Conservation (phyloP, 106 monocot species). For the Allium sativum region DNA sequence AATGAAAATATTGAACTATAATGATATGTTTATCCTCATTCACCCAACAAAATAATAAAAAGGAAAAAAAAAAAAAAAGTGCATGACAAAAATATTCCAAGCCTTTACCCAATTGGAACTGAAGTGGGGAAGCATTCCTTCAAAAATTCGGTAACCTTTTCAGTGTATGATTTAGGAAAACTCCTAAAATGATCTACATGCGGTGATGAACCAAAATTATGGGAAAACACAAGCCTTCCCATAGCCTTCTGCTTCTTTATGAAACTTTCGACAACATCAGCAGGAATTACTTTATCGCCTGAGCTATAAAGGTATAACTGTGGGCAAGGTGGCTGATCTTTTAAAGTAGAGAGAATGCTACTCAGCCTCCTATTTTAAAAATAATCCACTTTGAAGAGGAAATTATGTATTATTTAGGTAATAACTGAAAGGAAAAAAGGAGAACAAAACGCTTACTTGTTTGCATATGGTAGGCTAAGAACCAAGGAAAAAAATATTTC, state of each 20-base stretch:
- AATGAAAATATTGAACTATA: too few relatives aligned
- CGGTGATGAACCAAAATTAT: conserved; percentile 73
- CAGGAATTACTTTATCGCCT: conserved; percentile 76
- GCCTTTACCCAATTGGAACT: neutral
- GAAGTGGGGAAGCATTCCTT: conserved; percentile 22
- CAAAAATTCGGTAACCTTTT: conserved; percentile 61
- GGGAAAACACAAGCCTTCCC: conserved; percentile 38
- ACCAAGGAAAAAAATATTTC: conserved; percentile 50
- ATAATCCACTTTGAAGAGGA: too few relatives aligned
- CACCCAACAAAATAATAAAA: too few relatives aligned
- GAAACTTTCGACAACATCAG: conserved; percentile 47
- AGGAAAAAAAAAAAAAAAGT: too few relatives aligned
- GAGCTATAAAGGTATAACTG: conserved; percentile 92
- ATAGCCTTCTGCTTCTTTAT: conserved; percentile 44
- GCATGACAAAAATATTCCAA: neutral
- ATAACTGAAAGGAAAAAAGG: neutral
- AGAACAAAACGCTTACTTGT: conserved; percentile 33
- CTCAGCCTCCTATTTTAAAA: conserved; percentile 50
- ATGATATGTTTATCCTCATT: too few relatives aligned
- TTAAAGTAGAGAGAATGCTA: conserved; percentile 42
- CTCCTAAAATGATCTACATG: conserved; percentile 94
- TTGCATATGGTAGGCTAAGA: conserved; percentile 65
- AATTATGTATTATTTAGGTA: too few relatives aligned
- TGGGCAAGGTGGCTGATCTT: conserved; percentile 68
- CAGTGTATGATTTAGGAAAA: conserved; percentile 56